Base-by-base conservation (phyloP, 768 basidiomycete genomes). In the Tulasnella calospora region DNA sequence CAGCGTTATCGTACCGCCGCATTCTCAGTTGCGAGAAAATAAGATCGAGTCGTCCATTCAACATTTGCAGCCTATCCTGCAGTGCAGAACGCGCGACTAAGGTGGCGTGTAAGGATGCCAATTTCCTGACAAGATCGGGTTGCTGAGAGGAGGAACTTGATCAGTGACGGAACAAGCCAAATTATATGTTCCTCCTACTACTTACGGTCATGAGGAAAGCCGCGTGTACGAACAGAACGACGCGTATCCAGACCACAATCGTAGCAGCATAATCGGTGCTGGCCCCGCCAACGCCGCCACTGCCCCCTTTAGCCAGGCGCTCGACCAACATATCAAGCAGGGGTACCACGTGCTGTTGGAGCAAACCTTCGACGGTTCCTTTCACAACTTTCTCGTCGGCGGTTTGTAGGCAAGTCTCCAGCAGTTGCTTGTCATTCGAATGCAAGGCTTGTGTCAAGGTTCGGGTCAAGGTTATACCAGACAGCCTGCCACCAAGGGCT, bases 381-480 rank as follows among this genome's bases (percentile, higher is more conserved):
- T 91, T 89, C 79, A 99, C 92, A 71, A 99, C 86, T 2, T 86
- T 84, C n/a, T 88, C 86, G 81, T 96, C 92, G 23, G 94, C 92
- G 84, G 98, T 94, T 0, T 90, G 86, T 40, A 97, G 85, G 85
- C 96, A 97, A 35, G 92, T 92, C 83, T 98, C 94, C 79, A 99
- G 86, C 47, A 99, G 86, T 13, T 90, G 89, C 2, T 93, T 89
- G 86, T 99, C 98, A 27, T 93, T 92, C 0, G 98, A 98, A 83
- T 99, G 98, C 36, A 99, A 85, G 0, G 98, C 97, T 85, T 99
- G 98, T 78, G 97, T 94, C 72, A 99, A 88, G 36, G 97, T 96
- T 77, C 95, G 92, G 36, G 97, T 94, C 79, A 99, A 88, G 0
- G 97, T 96, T 80, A 92, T 90, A 0, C 94, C 90, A 47, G 96